Evolutionary conservation across 2,329 filamentous ascomycete species (phyloP).

Genomic region (Alternaria brassicicola): DNA sequence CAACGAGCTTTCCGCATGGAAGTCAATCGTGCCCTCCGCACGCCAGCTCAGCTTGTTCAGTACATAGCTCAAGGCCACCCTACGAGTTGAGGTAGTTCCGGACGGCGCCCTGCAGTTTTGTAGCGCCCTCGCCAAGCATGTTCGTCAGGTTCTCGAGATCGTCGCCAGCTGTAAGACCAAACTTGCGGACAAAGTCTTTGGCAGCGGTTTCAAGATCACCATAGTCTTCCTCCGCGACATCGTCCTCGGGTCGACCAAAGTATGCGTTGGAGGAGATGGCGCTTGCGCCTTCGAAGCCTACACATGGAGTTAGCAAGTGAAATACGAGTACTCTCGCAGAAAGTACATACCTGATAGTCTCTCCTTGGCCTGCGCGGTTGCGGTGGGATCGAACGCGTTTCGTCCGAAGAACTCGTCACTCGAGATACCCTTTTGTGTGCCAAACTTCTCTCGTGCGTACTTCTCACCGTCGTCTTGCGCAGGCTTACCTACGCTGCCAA

Average conservation of each 20-base stretch:
- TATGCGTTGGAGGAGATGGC: conserved; percentile 96
- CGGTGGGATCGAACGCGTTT: conserved; percentile 78
- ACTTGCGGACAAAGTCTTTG: conserved; percentile 93
- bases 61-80: conserved; percentile 5
- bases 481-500: conserved; percentile 82
- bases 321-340: neutral
- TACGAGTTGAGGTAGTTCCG: conserved; percentile 51
- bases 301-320: conserved; percentile 2
- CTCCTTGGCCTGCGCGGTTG: conserved; percentile 83
- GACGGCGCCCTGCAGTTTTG: conserved; percentile 71
- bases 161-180: conserved; percentile 93
- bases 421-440: conserved; percentile 90
- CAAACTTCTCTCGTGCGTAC: conserved; percentile 88
- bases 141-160: conserved; percentile 89
- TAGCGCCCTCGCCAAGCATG: conserved; percentile 83
- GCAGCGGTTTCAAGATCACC: conserved; percentile 91
- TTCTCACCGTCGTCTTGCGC: conserved; percentile 74
- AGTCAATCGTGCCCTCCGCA: neutral
- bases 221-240: conserved; percentile 73
- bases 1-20: neutral
- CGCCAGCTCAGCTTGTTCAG: neutral
- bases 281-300: conserved; percentile 87
- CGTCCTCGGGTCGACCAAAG: conserved; percentile 91
- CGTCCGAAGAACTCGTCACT: conserved; percentile 99
- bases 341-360: conserved; percentile 66